phyloP scores from a whole-genome alignment of 1,139 yeast species.

The Hyphopichia khmerensis region DNA sequence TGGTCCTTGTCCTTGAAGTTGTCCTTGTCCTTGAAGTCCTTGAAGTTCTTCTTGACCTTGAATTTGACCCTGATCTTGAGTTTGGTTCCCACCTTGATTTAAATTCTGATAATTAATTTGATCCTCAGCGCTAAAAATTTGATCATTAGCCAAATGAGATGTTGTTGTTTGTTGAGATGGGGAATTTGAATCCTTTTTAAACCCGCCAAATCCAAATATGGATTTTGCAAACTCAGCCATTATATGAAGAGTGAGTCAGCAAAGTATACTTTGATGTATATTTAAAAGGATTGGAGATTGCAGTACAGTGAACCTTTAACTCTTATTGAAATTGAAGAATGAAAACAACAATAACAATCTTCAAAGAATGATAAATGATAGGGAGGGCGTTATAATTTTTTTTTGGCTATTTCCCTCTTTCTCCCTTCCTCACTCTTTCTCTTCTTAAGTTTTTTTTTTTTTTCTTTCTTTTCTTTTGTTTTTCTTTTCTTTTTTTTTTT shows the following conservation, averaged over 20 bases:
- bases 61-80: too few relatives aligned
- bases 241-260: neutral
- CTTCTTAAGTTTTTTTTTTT: too few relatives aligned
- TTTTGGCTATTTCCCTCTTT: neutral
- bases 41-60: too few relatives aligned
- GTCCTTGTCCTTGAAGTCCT: too few relatives aligned
- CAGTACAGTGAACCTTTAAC: neutral
- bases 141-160: neutral
- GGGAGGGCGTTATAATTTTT: neutral
- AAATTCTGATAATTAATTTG: neutral
- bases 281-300: too few relatives aligned
- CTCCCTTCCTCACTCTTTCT: neutral
- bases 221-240: slow-evolving; percentile 69
- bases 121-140: neutral
- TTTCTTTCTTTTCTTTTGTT: too few relatives aligned
- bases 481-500: too few relatives aligned
- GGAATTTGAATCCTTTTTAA: slow-evolving; percentile 17
- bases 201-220: slow-evolving; percentile 57
- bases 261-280: too few relatives aligned
- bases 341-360: too few relatives aligned
- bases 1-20: too few relatives aligned
- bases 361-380: neutral
- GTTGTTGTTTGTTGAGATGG: slow-evolving; percentile 10
- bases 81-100: neutral
- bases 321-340: too few relatives aligned